Base-by-base conservation (phyloP, 2,329 filamentous ascomycete genomes). In the Neofusicoccum cordaticola region DNA sequence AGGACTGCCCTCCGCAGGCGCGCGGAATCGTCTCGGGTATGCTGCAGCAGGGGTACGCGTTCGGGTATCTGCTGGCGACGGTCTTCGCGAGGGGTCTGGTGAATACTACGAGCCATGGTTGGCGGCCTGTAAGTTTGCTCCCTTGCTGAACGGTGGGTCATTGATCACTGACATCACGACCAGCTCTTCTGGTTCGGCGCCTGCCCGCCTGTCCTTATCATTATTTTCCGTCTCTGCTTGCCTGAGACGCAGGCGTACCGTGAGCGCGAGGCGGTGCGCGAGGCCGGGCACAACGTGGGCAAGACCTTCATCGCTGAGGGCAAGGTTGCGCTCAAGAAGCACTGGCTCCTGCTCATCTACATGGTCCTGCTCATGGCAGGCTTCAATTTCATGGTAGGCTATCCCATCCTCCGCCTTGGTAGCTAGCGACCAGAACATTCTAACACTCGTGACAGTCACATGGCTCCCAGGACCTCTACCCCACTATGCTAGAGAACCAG, bases 311-410 rank as follows among this genome's bases (percentile, higher is more conserved):
- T 94, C 31, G 79, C 83, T 0, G 92, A 96, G 77, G 92, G 90
- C 66, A 91, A 90, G 71, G 86, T 93, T 0, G 92, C 92, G 0
- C 72, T 96, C 35, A 89, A 86, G 76, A 85, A 86, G 11, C 91
- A 96, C 77, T 96, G 93, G 93, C 68, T 92, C 13, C 77, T 96
- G 2, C 81, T 97, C 64, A 80, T 88, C 41, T 97, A 97, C 78
- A 82, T 96, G 65, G 91, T 96, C 6, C 81, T 96, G 19, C 82
- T 96, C 44, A 96, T 96, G 91, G 89, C 91, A 1, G 92, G 92
- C 3, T 95, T 96, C 82, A 96, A 96, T 79, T 96, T 95, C 74
- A 93, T 95, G 90, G 52, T 57, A 15, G 11, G 22, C 42, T 6
- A 8, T 12, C 7, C 79, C 17, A 41, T 13, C 51, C 15, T 39